Base-by-base conservation (phyloP, 2,329 filamentous ascomycete genomes). In the Scopulariopsis brevicaulis region DNA sequence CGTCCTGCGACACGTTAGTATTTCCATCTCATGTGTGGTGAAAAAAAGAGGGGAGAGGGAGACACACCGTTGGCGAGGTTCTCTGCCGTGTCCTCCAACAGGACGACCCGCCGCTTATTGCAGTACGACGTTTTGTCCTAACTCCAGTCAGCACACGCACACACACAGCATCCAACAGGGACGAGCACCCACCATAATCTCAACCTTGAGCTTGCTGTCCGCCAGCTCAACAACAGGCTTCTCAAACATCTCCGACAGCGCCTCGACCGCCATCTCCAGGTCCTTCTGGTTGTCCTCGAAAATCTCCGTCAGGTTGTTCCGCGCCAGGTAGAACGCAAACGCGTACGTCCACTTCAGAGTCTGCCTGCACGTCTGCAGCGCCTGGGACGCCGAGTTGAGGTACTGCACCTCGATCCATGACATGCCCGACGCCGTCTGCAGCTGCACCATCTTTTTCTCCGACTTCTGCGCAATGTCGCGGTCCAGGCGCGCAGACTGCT, bases 381-480 rank as follows among this genome's bases (percentile, higher is more conserved):
- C 90, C 68, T 96, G 90, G 0, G 92, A 96, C 0, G 94, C 94
- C 1, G 89, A 87, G 67, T 96, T 90, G 24, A 99, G 82, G 69
- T 97, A 99, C 68, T 99, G 94, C 7, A 99, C 94, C 70, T 99
- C 94, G 60, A 99, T 99, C 94, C 94, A 99, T 0, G 92, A 96
- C 84, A 99, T 91, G 62, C 90, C 91, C 0, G 93, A 96, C 32
- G 90, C 85, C 46, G 89, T 91, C 72, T 99, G 94, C 51, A 99
- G 80, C 70, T 94, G 89, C 34, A 93, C 89, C 94, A 99, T 99
- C 79, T 99, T 99, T 81, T 93, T 96, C 73, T 99, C 93, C 0
- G 94, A 97, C 80, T 96, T 96, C 55, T 88, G 79, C 64, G 91
- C 96, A 56, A 97, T 88, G 71, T 99, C 94, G 74, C 92, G 96